Conservation (phyloP, 1,139 yeast species). For the Torulaspora pretoriensis region DNA sequence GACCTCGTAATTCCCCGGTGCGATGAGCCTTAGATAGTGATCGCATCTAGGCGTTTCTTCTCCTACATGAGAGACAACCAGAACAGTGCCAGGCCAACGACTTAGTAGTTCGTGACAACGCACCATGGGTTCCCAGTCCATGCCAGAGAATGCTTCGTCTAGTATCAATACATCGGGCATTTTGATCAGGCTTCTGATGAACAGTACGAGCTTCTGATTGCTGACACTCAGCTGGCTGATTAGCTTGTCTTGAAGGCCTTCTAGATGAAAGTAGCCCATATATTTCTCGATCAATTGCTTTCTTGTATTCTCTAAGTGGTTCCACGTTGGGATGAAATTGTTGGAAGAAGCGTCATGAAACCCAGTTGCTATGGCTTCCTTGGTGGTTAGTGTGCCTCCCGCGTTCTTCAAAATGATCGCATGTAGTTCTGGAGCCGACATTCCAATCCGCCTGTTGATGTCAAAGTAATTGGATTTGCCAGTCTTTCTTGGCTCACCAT, state of each 20-base stretch:
- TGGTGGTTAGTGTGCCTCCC: constrained; percentile 43
- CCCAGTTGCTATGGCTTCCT: constrained; percentile 69
- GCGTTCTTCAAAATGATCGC: constrained; percentile 61
- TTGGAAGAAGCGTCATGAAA: constrained; percentile 58
- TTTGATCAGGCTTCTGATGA: constrained; percentile 71
- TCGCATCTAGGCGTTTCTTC: constrained; percentile 59
- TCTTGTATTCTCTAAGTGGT: constrained; percentile 39
- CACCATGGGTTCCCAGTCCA: constrained; percentile 65
- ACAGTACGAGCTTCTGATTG: constrained; percentile 73
- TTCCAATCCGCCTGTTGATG: constrained; percentile 75
- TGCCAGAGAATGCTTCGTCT: constrained; percentile 92
- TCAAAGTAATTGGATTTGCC: constrained; percentile 77
- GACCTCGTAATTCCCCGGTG: constrained; percentile 37
- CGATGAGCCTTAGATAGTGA: constrained; percentile 42
- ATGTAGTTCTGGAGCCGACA: constrained; percentile 88
- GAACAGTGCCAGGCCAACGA: constrained; percentile 61
- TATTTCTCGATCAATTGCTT: constrained; percentile 36
- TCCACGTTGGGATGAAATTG: constrained; percentile 41
- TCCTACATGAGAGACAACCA: constrained; percentile 71
- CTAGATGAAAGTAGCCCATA: constrained; percentile 38
- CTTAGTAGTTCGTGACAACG: constrained; percentile 64
- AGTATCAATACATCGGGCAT: constrained; percentile 72
- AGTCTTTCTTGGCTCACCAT: constrained; percentile 65
- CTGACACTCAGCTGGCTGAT: constrained; percentile 60
- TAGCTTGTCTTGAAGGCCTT: constrained; percentile 31